Conservation (phyloP, 495 filamentous ascomycete species). For the Tuber borchii region DNA sequence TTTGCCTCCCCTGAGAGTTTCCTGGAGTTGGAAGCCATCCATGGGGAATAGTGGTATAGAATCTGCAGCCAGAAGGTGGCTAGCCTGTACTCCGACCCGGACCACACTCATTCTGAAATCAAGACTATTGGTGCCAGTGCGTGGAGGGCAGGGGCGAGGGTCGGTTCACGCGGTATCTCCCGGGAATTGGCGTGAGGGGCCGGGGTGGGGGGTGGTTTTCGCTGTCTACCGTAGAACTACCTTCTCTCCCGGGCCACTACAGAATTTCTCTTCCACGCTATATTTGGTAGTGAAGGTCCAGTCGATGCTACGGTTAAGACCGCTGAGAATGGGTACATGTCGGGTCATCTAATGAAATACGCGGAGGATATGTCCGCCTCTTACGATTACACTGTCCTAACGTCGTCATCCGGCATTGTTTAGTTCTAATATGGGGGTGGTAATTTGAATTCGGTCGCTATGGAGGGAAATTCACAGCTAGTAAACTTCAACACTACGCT, state of each 20-base stretch:
- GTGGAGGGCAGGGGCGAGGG: no score
- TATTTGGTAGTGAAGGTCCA: conserved; percentile 94
- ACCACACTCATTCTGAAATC: no score
- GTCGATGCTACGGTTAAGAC: conserved; percentile 99
- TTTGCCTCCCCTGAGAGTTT: no score
- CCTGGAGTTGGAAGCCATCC: no score
- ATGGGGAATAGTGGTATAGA: no score
- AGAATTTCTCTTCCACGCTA: conserved; percentile 97
- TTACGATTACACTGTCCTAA: conserved; percentile 92
- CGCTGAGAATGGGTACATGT: conserved; percentile 99
- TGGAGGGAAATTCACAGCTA: conserved; percentile 90
- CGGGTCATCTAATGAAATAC: conserved; percentile 93
- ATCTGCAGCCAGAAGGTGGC: no score
- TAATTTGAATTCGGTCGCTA: conserved; percentile 88
- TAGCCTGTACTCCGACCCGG: no score
- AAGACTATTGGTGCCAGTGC: no score
- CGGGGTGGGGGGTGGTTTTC: no score
- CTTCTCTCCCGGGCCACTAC: conserved; percentile 90
- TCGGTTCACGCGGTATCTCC: no score
- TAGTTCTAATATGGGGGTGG: conserved; percentile 98
- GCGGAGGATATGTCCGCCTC: conserved; percentile 85
- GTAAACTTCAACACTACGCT: conserved; percentile 91
- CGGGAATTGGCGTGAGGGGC: no score
- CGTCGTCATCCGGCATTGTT: conserved; percentile 73
- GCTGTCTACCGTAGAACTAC: no score